Percentiles rank a stretch among this genome's conserved stretches.
Conservation (phyloP, 495 filamentous ascomycete genomes). For the Cairneyella variabilis region DNA sequence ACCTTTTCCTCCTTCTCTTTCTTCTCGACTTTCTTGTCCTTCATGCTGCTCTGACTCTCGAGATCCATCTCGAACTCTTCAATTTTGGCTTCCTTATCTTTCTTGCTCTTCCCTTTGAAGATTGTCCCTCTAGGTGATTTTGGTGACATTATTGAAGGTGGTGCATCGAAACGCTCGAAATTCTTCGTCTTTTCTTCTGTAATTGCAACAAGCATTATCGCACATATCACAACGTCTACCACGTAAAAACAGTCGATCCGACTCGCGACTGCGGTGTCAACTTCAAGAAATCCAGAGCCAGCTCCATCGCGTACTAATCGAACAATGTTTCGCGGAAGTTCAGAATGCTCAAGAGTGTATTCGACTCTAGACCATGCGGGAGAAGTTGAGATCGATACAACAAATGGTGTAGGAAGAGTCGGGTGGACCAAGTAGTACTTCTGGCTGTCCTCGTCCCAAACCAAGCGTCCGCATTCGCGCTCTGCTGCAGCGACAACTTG, state of each 20-base stretch:
- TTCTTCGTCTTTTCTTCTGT: conserved; percentile 48
- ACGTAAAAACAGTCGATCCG: conserved; percentile 61
- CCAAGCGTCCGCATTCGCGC: conserved; percentile 66
- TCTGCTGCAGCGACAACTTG: conserved; percentile 58
- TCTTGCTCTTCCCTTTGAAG: conserved; percentile 22
- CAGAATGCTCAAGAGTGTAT: conserved; percentile 61
- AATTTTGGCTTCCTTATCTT: conserved; percentile 31
- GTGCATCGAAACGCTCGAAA: conserved; percentile 50
- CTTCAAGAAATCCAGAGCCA: conserved; percentile 47
- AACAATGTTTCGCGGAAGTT: conserved; percentile 47
- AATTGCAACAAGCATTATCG: conserved; percentile 65
- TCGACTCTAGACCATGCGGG: conserved; percentile 51
- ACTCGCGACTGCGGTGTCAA: conserved; percentile 47
- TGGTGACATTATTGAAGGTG: conserved; percentile 31
- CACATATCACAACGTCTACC: conserved; percentile 69
- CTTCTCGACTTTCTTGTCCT: conserved; percentile 28
- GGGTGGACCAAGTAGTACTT: conserved; percentile 73
- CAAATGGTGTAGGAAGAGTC: conserved; percentile 54
- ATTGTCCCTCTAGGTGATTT: conserved; percentile 1
- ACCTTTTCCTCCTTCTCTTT: conserved; percentile 21
- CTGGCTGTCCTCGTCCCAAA: conserved; percentile 59
- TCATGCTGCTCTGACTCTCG: conserved; percentile 48
- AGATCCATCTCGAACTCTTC: conserved; percentile 55
- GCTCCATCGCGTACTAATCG: conserved; percentile 48
- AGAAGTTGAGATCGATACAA: conserved; percentile 45